These are phyloP conservation scores for Dimargaris cristalligena DNA, from an alignment of 192 early-diverging fungal species.

Conservation along the genomic window DNA sequence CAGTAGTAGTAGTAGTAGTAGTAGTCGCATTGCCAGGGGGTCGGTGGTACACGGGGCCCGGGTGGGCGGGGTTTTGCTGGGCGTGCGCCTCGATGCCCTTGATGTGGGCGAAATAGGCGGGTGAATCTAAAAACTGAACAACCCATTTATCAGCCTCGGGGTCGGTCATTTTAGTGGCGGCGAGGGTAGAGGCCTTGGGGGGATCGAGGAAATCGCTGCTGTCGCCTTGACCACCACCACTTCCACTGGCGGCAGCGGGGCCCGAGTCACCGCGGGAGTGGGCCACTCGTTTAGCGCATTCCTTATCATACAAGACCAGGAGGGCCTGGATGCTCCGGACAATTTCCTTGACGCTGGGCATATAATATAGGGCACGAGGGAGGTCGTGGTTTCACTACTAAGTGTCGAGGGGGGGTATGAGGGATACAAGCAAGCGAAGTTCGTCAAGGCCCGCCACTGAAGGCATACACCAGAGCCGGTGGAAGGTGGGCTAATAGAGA, in stretches of 20 bases:
- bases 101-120: background rate
- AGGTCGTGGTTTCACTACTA: too few relatives aligned
- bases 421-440: too few relatives aligned
- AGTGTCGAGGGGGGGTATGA: too few relatives aligned
- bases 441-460: too few relatives aligned
- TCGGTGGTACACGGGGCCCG: background rate
- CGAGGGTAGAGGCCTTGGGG: background rate
- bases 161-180: background rate
- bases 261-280: background rate
- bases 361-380: too few relatives aligned
- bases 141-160: background rate
- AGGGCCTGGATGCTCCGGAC: background rate
- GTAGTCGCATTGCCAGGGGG: background rate
- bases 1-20: background rate
- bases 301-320: background rate
- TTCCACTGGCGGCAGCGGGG: too few relatives aligned
- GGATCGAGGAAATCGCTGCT: too few relatives aligned
- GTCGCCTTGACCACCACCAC: too few relatives aligned
- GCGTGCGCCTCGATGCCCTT: background rate
- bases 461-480: too few relatives aligned
- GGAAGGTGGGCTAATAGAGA: too few relatives aligned
- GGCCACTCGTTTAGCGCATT: background rate
- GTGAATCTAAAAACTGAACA: background rate
- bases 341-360: slow-evolving; percentile 7
- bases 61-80: background rate